Percentiles rank a stretch among this genome's conserved stretches.
Evolutionary conservation across 305 asterid genomes (phyloP).

Genomic region (Fraxinus dipetala): DNA sequence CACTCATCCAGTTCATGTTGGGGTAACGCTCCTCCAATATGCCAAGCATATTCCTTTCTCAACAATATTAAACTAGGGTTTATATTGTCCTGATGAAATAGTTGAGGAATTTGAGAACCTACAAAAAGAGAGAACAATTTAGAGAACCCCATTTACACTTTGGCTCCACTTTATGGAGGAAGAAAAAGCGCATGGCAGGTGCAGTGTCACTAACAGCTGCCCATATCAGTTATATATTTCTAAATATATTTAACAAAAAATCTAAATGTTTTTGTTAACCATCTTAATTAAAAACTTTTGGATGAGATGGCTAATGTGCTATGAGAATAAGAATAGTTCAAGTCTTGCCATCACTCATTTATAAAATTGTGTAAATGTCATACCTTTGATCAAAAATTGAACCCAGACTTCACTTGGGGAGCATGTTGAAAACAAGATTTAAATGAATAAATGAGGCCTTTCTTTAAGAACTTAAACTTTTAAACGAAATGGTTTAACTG

Average conservation of each 20-base stretch:
- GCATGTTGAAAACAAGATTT: background rate
- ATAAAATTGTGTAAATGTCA: background rate
- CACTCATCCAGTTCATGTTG: conserved; percentile 62
- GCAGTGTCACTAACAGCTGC: background rate
- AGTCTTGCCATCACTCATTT: background rate
- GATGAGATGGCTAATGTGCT: background rate
- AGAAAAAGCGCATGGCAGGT: background rate
- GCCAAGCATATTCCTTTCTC: conserved; percentile 87
- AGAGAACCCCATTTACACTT: background rate
- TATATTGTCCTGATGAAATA: conserved; percentile 39
- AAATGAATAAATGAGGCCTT: background rate
- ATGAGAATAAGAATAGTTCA: background rate
- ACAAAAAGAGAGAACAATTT: conserved; percentile 24
- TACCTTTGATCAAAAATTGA: background rate
- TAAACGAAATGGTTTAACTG: background rate
- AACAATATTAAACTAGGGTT: conserved; percentile 57
- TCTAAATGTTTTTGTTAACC: background rate
- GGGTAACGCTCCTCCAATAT: conserved; percentile 79
- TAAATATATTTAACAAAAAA: background rate
- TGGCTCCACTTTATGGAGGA: background rate
- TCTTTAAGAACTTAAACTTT: background rate
- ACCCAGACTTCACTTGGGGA: background rate
- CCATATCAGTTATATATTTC: background rate
- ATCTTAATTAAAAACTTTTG: background rate
- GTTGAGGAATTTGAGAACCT: conserved; percentile 74